Evolutionary conservation across 2,329 filamentous ascomycete species (phyloP), one percentile per base, ranked within the genome.

Genomic region (Botrytis elliptica): DNA sequence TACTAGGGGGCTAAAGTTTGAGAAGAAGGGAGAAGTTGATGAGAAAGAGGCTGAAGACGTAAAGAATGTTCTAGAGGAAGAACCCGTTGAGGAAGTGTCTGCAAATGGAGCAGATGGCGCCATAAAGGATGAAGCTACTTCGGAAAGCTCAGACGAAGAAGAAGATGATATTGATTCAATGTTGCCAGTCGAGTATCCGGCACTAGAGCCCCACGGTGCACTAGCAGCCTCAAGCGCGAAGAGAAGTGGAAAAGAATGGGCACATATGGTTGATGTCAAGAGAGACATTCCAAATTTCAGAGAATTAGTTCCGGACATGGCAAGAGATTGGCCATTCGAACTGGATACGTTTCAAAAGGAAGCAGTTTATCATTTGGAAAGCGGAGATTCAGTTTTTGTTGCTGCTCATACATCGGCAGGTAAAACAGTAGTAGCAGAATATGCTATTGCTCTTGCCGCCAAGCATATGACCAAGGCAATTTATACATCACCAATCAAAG

Each of bases 391-490:
- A 0, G 96, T 99, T 40, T 99, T 99, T 79, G 96, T 99, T 69
- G 96, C 96, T 16, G 96, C 96, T 0, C 96, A 99, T 81, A 99
- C 96, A 0, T 99, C 96, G 49, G 96, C 96, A 36, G 96, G 96
- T 73, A 99, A 99, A 85, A 99, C 96, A 1, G 96, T 98, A 0
- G 96, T 99, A 22, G 96, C 96, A 42, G 96, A 99, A 82, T 99
- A 99, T 83, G 96, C 95, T 67, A 98, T 99, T 82, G 94, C 96
- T 10, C 86, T 99, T 74, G 96, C 96, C 44, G 92, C 94, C n/a
- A 97, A 95, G 81, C 96, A 99, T 82, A 98, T 98, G 95, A 99
- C 96, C 14, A 99, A 99, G 82, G 95, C 96, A 36, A 99, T 99
- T 76, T 99, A 99, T 82, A 99, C 96, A 0, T 98, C 96, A 0